Conservation (phyloP, 2,329 filamentous ascomycete genomes). For the Scytalidium sp. region DNA sequence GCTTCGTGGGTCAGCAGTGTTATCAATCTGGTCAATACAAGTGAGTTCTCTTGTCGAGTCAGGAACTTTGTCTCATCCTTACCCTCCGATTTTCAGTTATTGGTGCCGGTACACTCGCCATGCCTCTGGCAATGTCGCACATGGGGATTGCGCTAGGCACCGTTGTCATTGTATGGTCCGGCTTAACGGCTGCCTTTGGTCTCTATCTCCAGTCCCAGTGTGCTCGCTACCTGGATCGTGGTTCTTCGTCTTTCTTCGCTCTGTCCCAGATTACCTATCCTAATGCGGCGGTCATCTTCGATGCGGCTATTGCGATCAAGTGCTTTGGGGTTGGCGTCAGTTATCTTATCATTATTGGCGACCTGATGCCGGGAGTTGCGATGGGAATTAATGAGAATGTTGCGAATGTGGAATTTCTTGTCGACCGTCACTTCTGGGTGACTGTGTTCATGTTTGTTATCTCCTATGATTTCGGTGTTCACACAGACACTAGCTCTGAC, state of each 20-base stretch:
- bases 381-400: slow-evolving; percentile 70
- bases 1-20: slow-evolving; percentile 89
- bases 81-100: slow-evolving; percentile 61
- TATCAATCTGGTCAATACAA: slow-evolving; percentile 95
- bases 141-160: slow-evolving; percentile 89
- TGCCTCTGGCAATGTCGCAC: slow-evolving; percentile 94
- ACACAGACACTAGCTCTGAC: slow-evolving; percentile 10
- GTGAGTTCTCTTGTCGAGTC: slow-evolving; percentile 45
- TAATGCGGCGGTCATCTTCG: slow-evolving; percentile 92
- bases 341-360: slow-evolving; percentile 97
- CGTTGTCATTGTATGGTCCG: slow-evolving; percentile 87
- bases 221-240: slow-evolving; percentile 87
- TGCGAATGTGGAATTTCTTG: slow-evolving; percentile 66
- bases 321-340: slow-evolving; percentile 97
- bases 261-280: slow-evolving; percentile 95
- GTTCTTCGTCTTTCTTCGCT: slow-evolving; percentile 90
- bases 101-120: slow-evolving; percentile 87
- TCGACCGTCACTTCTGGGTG: slow-evolving; percentile 95
- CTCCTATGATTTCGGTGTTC: neutral
- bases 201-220: slow-evolving; percentile 93
- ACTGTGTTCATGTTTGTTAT: slow-evolving; percentile 82
- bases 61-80: slow-evolving; percentile 10
- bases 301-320: slow-evolving; percentile 93
- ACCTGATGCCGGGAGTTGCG: slow-evolving; percentile 94
- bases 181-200: slow-evolving; percentile 82